Evolutionary conservation across 202 grass and related monocot genomes (phyloP), one percentile per base, ranked within the genome.

Genomic region (Bolboschoenoplectus hybrid): DNA sequence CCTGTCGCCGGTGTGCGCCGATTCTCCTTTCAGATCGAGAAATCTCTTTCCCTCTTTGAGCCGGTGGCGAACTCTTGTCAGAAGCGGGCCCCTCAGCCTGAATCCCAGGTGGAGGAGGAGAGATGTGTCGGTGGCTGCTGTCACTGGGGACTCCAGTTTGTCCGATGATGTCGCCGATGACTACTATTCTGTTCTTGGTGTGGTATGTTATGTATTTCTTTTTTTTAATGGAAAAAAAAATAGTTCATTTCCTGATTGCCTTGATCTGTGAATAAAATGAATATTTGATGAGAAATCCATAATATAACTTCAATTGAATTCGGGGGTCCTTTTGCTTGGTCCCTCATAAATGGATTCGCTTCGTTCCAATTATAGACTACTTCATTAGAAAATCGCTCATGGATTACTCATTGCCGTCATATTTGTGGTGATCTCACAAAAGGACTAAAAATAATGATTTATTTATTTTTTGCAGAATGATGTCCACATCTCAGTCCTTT

Each of bases 161-260:
- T 67, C 84, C 6, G 90, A 88, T 34, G 89, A 89, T 63, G 84
- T 92, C 73, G 96, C 91, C 1, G 96, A 98, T 87, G 93, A 98
- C 74, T 98, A 92, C 83, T 98, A 98, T 84, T 52, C 96, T 19
- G 90, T 98, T 50, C 93, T 98, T 86, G 96, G 96, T 19, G 86
- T 98, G 82, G 96, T 98, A 85, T 63, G 84, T 85, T 98, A 85
- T 63, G 84, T 85, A 7, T 19, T 49, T 88, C 10, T 44, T 61
- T 52, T 55, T 51, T 80, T 20, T 12, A 4, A 3, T 49, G n/a
- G 20, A n/a, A 4, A 19, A 34, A 34, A 46, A 65, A 26, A 8
- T 71, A 49, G 63, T 72, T 58, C 38, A 57, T 19, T 61, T 70
- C 6, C 20, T 19, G 11, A 38, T 39, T 50, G n/a, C 9, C 19